Evolutionary conservation across 192 early-diverging fungal genomes (phyloP).

Genomic region (Allomyces macrogynus): DNA sequence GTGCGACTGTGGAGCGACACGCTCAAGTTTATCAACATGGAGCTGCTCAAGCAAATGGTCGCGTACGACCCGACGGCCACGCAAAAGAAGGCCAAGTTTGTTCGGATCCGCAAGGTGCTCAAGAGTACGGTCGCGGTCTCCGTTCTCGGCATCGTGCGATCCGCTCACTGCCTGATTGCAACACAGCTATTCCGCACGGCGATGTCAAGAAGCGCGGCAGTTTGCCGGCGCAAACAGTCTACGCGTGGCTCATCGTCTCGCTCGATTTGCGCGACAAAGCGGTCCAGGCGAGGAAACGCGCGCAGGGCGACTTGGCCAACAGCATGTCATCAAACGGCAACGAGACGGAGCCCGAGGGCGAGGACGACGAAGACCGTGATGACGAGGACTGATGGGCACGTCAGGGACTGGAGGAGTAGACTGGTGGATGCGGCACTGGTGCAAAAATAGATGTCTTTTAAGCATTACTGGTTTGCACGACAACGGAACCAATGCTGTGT

Average conservation of each 20-base stretch:
- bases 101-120: slow-evolving; percentile 20
- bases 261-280: slow-evolving; percentile 20
- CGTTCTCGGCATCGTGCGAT: slow-evolving; percentile 1
- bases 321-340: no score
- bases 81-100: slow-evolving; percentile 28
- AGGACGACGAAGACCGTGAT: no score
- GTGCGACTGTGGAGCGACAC: slow-evolving; percentile 6
- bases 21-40: slow-evolving; percentile 20
- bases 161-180: not conserved
- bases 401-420: no score
- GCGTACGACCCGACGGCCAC: slow-evolving; percentile 31
- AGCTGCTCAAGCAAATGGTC: slow-evolving; percentile 25
- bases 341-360: no score
- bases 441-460: no score
- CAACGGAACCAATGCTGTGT: no score
- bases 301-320: no score
- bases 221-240: slow-evolving; percentile 25
- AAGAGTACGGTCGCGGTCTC: slow-evolving; percentile 15
- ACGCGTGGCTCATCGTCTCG: slow-evolving; percentile 29
- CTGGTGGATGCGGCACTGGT: no score
- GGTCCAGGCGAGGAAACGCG: slow-evolving; percentile 3
- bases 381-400: no score
- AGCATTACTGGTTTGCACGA: no score
- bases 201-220: slow-evolving; percentile 27
- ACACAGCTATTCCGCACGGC: slow-evolving; percentile 15